A percentile compares a stretch with the other conserved stretches of the same genome.
These are phyloP conservation scores for Trichomonascaceae sp. DNA, from an alignment of 1,139 yeast species.

Conservation along the genomic window DNA sequence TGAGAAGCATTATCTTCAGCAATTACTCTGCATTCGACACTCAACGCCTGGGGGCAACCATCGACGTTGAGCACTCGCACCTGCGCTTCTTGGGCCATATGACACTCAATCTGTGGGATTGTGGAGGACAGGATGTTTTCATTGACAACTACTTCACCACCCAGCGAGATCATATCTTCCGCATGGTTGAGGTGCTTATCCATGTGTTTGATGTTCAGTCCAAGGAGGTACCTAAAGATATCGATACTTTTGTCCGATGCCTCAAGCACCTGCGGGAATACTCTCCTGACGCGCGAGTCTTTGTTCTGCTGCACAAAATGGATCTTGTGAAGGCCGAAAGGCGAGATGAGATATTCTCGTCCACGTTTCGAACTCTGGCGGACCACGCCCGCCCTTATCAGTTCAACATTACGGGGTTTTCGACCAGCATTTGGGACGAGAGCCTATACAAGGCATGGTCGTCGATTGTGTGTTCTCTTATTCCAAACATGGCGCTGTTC, in stretches of 20 bases:
- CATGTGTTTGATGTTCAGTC: slow-evolving; percentile 96
- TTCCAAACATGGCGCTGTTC: slow-evolving; percentile 78
- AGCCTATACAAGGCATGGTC: slow-evolving; percentile 96
- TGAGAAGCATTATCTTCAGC: slow-evolving; percentile 88
- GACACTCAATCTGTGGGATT: slow-evolving; percentile 94
- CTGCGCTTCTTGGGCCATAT: slow-evolving; percentile 83
- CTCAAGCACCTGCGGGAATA: slow-evolving; percentile 69
- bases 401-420: slow-evolving; percentile 73
- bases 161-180: slow-evolving; percentile 82
- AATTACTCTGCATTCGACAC: slow-evolving; percentile 97
- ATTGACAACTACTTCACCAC: slow-evolving; percentile 88
- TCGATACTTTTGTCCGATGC: slow-evolving; percentile 79
- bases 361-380: slow-evolving; percentile 74
- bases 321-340: slow-evolving; percentile 84
- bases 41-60: slow-evolving; percentile 88
- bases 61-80: slow-evolving; percentile 95
- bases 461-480: slow-evolving; percentile 82
- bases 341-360: slow-evolving; percentile 66
- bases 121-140: slow-evolving; percentile 90
- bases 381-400: slow-evolving; percentile 69
- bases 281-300: slow-evolving; percentile 85
- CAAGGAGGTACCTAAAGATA: slow-evolving; percentile 82
- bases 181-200: slow-evolving; percentile 93
- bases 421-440: slow-evolving; percentile 97
- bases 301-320: slow-evolving; percentile 89